These are phyloP conservation scores for Talinum fruticosum DNA, from an alignment of 148 eudicot genomes.

Conservation along the genomic window DNA sequence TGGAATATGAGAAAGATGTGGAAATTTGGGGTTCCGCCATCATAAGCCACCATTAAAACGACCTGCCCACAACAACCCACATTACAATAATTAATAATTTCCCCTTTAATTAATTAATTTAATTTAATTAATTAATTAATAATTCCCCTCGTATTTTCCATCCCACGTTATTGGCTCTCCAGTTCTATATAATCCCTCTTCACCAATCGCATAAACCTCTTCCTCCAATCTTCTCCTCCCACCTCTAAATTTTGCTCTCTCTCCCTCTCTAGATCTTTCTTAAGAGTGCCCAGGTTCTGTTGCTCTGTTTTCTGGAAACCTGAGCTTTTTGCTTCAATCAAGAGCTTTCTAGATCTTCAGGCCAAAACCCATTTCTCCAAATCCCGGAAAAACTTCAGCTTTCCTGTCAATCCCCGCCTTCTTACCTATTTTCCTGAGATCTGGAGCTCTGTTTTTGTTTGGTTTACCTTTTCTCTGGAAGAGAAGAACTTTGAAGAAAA, in stretches of 20 bases:
- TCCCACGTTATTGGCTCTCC: slow-evolving; percentile 8
- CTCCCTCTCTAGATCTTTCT: slow-evolving; percentile 15
- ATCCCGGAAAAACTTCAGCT: slow-evolving; percentile 9
- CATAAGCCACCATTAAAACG: slow-evolving; percentile 40
- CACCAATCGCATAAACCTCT: slow-evolving; percentile 24
- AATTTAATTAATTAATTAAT: not conserved
- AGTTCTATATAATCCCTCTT: slow-evolving; percentile 11
- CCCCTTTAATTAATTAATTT: not conserved
- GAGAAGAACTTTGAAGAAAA: not conserved
- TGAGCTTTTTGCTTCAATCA: not conserved
- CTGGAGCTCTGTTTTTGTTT: slow-evolving; percentile 8
- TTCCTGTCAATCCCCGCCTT: not conserved
- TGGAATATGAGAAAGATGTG: slow-evolving; percentile 27
- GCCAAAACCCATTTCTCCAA: slow-evolving; percentile 20
- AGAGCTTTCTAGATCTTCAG: slow-evolving; percentile 1
- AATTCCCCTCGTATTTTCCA: not conserved
- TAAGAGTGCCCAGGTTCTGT: slow-evolving; percentile 3
- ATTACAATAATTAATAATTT: not conserved
- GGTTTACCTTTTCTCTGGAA: too few species aligned
- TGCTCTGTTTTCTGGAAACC: slow-evolving; percentile 9
- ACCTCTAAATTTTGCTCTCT: not conserved
- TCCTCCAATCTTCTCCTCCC: slow-evolving; percentile 23
- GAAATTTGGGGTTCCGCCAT: slow-evolving; percentile 25
- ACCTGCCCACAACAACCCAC: slow-evolving; percentile 18
- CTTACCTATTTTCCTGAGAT: not conserved